Percentiles rank a stretch among this genome's conserved stretches.
Conservation (phyloP, 2,329 filamentous ascomycete species). For the Diaporthe nobilis region DNA sequence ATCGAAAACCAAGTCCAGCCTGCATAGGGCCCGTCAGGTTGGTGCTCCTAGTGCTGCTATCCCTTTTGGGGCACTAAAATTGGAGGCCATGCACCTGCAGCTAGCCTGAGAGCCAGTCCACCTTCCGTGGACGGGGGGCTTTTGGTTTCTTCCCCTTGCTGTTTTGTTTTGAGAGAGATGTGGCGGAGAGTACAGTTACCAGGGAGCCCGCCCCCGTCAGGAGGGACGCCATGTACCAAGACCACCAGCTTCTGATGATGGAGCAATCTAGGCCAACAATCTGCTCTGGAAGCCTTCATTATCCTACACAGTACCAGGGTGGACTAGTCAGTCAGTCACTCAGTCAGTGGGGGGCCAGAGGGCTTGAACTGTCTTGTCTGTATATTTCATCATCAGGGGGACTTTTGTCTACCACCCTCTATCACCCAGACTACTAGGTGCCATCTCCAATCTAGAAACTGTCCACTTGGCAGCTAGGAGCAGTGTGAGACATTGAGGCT, state of each 20-base stretch:
- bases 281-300: constrained; percentile 12
- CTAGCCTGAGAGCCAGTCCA: constrained; percentile 33
- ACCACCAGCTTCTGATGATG: not conserved
- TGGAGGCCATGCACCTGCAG: constrained; percentile 33
- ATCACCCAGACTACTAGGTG: not conserved
- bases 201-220: not conserved
- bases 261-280: constrained; percentile 24
- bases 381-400: not conserved
- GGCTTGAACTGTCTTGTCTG: not conserved
- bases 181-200: constrained; percentile 14
- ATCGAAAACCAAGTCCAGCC: constrained; percentile 18
- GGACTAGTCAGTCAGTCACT: not conserved
- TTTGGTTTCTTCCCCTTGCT: constrained; percentile 24
- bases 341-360: constrained; percentile 14
- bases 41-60: constrained; percentile 30
- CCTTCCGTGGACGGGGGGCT: constrained; percentile 16
- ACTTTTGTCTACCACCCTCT: not conserved
- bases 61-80: constrained; percentile 34
- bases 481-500: constrained; percentile 18
- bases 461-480: not conserved
- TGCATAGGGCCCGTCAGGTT: constrained; percentile 31
- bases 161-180: constrained; percentile 23
- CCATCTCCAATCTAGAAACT: not conserved
- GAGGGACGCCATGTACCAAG: constrained; percentile 9
- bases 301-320: constrained; percentile 15